A percentile compares a stretch with the other conserved stretches of the same genome.
phyloP scores from a whole-genome alignment of 306 rosid species.

The Luffa aegyptiaca region DNA sequence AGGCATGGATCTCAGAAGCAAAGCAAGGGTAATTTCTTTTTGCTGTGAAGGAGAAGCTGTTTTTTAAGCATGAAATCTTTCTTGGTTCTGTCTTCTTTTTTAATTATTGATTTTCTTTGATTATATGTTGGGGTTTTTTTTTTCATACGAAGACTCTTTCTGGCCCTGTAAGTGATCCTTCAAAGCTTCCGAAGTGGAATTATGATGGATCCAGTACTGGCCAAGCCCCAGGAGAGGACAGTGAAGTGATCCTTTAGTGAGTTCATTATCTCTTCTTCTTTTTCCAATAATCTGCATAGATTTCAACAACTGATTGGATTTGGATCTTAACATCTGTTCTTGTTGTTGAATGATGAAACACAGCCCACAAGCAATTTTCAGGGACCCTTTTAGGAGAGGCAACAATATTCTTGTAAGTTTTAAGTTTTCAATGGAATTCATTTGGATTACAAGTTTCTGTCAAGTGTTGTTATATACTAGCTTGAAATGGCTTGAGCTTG shows the following conservation, averaged over 20 bases:
- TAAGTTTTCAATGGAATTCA: not conserved
- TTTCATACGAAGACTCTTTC: constrained; percentile 49
- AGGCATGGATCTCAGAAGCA: constrained; percentile 88
- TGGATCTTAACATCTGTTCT: not conserved
- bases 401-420: constrained; percentile 52
- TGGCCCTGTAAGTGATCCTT: constrained; percentile 59
- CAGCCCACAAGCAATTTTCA: constrained; percentile 90
- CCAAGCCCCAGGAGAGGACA: constrained; percentile 85
- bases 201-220: constrained; percentile 93
- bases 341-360: not conserved
- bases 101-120: not conserved
- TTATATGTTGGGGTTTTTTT: not conserved
- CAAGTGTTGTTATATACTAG: not conserved
- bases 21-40: constrained; percentile 66
- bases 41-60: not conserved
- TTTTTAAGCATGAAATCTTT: not conserved
- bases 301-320: not conserved
- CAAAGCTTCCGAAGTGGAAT: constrained; percentile 82
- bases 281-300: not conserved
- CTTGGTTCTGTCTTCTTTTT: not conserved
- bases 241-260: constrained; percentile 83
- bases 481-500: not conserved
- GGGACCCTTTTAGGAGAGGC: constrained; percentile 85
- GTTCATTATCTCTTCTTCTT: not conserved
- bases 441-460: not conserved